Conservation (phyloP, 2,329 filamentous ascomycete species). For the Cladosporium cucumerinum region DNA sequence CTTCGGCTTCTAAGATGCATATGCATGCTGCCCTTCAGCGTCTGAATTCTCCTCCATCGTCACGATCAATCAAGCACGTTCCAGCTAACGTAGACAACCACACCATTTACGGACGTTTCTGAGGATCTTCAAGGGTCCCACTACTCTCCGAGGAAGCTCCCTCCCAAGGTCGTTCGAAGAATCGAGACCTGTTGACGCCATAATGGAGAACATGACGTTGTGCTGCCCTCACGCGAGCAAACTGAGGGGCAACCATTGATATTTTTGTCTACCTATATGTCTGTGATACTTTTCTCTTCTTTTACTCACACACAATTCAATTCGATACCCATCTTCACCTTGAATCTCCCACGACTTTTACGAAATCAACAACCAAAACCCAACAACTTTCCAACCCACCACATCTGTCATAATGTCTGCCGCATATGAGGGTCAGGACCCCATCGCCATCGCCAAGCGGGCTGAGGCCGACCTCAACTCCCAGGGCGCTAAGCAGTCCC, state of each 20-base stretch:
- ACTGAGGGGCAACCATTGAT: constrained; percentile 12
- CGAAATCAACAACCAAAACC: background rate
- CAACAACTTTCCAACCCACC: constrained; percentile 8
- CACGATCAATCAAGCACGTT: background rate
- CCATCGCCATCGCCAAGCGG: constrained; percentile 44
- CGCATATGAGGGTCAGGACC: constrained; percentile 42
- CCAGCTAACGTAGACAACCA: background rate
- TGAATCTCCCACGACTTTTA: constrained; percentile 1
- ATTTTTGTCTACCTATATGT: constrained; percentile 5
- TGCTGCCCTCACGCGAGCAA: constrained; percentile 10
- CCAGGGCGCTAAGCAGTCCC: constrained; percentile 35
- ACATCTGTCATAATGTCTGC: constrained; percentile 39
- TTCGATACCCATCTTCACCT: constrained; percentile 7
- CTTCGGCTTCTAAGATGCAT: background rate
- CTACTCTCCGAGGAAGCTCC: constrained; percentile 3
- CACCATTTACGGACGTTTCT: background rate
- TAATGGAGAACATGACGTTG: constrained; percentile 16
- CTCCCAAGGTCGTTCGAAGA: constrained; percentile 4
- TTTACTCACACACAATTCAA: constrained; percentile 7
- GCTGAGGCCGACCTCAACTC: constrained; percentile 50
- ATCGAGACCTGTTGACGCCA: constrained; percentile 13
- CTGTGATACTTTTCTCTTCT: background rate
- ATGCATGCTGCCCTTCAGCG: too few species aligned
- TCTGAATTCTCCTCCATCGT: background rate
- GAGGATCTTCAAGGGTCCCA: background rate